phyloP scores from a whole-genome alignment of 306 rosid genomes.

The Quillaja saponaria region DNA sequence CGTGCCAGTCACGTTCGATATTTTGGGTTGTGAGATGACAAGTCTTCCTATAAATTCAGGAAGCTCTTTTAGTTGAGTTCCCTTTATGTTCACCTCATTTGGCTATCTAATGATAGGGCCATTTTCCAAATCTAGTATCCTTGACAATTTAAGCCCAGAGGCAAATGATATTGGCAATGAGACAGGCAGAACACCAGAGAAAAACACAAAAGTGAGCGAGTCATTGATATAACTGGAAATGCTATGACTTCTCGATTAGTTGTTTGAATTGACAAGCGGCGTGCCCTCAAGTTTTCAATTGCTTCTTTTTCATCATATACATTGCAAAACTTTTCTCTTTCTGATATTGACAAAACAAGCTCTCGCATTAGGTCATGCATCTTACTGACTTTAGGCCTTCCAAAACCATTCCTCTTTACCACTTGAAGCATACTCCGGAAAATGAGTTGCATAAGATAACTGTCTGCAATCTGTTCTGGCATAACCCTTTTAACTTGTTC shows the following conservation, averaged over 20 bases:
- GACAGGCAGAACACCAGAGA: not conserved
- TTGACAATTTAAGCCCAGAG: not conserved
- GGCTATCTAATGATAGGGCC: too few relatives aligned
- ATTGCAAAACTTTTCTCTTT: not conserved
- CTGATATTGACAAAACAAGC: constrained; percentile 11
- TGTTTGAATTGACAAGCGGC: not conserved
- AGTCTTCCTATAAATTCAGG: too few relatives aligned
- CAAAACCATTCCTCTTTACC: not conserved
- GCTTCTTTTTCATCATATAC: not conserved
- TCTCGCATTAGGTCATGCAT: constrained; percentile 6
- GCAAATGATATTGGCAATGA: not conserved
- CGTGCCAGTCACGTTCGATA: too few relatives aligned
- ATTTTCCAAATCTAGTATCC: not conserved
- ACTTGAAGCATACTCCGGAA: not conserved
- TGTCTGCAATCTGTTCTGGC: constrained; percentile 21
- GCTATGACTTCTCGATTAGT: not conserved
- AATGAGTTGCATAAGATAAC: not conserved
- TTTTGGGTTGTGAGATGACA: not conserved
- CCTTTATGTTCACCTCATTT: too few relatives aligned
- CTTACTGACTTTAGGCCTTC: not conserved
- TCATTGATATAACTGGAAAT: not conserved
- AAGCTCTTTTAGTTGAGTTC: too few relatives aligned
- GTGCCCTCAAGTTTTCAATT: not conserved
- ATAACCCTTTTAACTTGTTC: constrained; percentile 15
- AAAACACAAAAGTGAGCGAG: not conserved